A percentile compares a stretch with the other conserved stretches of the same genome.
Evolutionary conservation across 331 rosid genomes (phyloP).

Genomic region (Rhamnella rubrinervis): DNA sequence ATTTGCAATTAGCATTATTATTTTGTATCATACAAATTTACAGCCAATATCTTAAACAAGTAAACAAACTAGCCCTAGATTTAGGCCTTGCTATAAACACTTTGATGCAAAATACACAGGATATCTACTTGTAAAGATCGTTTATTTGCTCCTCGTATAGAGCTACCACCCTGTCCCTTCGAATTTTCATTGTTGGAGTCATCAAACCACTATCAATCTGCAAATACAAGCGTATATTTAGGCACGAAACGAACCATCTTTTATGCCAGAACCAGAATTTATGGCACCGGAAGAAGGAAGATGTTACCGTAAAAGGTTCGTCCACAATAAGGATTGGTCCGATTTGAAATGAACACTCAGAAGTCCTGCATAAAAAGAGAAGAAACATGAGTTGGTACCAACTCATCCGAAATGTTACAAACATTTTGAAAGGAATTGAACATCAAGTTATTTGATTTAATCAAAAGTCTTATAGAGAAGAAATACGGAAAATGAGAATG

Average conservation of each 20-base stretch:
- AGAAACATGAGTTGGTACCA: background rate
- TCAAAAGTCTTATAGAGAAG: too few species aligned
- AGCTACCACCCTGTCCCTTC: conserved; percentile 68
- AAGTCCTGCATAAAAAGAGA: conserved; percentile 54
- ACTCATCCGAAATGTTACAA: background rate
- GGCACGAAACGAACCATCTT: conserved; percentile 7
- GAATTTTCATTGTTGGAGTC: conserved; percentile 93
- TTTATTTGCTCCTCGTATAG: conserved; percentile 62
- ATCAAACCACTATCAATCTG: conserved; percentile 83
- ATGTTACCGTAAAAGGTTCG: conserved; percentile 81
- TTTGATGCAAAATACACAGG: background rate
- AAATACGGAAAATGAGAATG: too few species aligned
- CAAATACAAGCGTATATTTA: conserved; percentile 28
- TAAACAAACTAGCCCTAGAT: too few species aligned
- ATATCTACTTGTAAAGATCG: conserved; percentile 51
- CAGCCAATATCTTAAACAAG: too few species aligned
- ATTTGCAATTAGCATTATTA: too few species aligned
- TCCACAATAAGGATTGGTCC: conserved; percentile 82
- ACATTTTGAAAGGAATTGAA: background rate
- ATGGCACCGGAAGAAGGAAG: background rate
- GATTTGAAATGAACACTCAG: conserved; percentile 69
- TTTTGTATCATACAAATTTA: too few species aligned
- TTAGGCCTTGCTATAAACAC: too few species aligned
- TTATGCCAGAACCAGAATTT: background rate
- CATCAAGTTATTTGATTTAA: background rate